Conservation (phyloP, 192 early-diverging fungal genomes). For the Linnemannia hyalina region DNA sequence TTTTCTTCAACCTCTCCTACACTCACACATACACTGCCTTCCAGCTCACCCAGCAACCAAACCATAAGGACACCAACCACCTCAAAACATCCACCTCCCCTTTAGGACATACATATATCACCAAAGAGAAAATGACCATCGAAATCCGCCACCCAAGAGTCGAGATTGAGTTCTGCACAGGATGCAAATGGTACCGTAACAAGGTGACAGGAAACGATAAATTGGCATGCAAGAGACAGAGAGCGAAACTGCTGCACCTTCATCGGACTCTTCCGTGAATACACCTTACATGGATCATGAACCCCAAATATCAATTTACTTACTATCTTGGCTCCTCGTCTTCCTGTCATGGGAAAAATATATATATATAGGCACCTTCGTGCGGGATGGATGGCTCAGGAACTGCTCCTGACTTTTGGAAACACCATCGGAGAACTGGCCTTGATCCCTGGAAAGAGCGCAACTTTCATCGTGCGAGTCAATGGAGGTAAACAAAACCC, state of each 20-base stretch:
- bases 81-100: neutral
- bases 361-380: constrained; percentile 55
- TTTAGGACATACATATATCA: neutral
- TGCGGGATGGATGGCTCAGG: constrained; percentile 79
- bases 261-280: neutral
- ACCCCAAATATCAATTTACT: neutral
- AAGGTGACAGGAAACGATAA: neutral
- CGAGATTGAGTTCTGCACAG: constrained; percentile 60
- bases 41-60: neutral
- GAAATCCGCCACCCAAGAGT: constrained; percentile 54
- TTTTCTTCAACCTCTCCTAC: neutral
- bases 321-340: neutral
- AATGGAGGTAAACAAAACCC: constrained; percentile 58
- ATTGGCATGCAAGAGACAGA: neutral
- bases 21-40: neutral
- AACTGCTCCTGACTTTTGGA: constrained; percentile 76
- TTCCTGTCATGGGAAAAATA: neutral
- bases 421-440: constrained; percentile 75
- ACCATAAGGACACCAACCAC: neutral
- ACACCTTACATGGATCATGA: neutral
- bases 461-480: constrained; percentile 63
- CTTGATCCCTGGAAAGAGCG: constrained; percentile 69
- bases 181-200: constrained; percentile 56
- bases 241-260: neutral
- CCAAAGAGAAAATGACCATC: constrained; percentile 16